Percentiles rank a stretch among this genome's conserved stretches.
These are phyloP conservation scores for Chimonanthus praecox DNA, from an alignment of 164 flowering plant species.

Conservation along the genomic window DNA sequence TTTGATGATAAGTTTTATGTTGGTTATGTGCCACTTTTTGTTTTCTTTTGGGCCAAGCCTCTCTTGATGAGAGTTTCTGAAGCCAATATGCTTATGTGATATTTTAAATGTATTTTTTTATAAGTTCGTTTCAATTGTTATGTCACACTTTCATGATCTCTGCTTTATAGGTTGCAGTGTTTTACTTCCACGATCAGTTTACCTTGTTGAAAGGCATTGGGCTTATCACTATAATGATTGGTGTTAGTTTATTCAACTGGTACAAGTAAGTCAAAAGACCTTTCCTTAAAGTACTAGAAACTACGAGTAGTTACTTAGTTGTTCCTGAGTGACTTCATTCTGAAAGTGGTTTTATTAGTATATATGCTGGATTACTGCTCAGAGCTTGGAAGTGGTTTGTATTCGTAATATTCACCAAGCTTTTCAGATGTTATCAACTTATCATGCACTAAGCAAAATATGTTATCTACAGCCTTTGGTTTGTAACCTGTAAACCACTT, in stretches of 20 bases:
- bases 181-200: slow-evolving; percentile 93
- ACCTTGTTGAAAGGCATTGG: slow-evolving; percentile 91
- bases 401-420: background rate
- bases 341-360: background rate
- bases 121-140: background rate
- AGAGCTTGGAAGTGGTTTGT: background rate
- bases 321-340: background rate
- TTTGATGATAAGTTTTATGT: too few species aligned
- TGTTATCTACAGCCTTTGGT: background rate
- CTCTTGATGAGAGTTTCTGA: too few species aligned
- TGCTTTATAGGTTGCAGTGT: slow-evolving; percentile 75
- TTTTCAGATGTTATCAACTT: background rate
- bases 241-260: slow-evolving; percentile 95
- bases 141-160: background rate
- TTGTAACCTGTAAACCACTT: background rate
- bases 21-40: too few species aligned
- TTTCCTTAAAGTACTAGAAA: background rate
- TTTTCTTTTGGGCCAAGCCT: too few species aligned
- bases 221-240: slow-evolving; percentile 79
- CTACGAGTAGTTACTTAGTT: background rate
- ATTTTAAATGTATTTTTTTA: too few species aligned
- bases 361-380: background rate
- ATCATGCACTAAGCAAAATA: too few species aligned
- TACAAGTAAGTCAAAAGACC: slow-evolving; percentile 76
- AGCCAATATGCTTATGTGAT: too few species aligned